Evolutionary conservation across 1,284 basidiomycete genomes (phyloP).

Genomic region (Fistulinella cinereoalba): DNA sequence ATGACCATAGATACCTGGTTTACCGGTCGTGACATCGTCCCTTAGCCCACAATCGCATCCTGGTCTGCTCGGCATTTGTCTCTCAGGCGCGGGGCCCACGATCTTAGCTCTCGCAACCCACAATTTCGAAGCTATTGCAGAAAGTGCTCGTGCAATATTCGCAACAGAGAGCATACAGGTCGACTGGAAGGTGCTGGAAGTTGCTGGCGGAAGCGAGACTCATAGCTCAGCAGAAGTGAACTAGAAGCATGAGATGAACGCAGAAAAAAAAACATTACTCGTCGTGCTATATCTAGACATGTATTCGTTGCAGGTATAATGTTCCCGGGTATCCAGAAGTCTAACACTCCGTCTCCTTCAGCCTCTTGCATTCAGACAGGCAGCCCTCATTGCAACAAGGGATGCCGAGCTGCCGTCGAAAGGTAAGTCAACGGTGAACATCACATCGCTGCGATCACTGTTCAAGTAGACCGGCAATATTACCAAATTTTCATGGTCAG

Average conservation of each 20-base stretch:
- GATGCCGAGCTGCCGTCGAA: slow-evolving; percentile 65
- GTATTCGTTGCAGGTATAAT: slow-evolving; percentile 22
- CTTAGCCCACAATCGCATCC: slow-evolving; percentile 90
- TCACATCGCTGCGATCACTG: slow-evolving; percentile 81
- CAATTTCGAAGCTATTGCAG: slow-evolving; percentile 81
- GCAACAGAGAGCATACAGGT: slow-evolving; percentile 71
- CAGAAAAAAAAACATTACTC: slow-evolving; percentile 21
- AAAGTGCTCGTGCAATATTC: slow-evolving; percentile 78
- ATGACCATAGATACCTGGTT: slow-evolving; percentile 80
- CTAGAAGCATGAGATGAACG: slow-evolving; percentile 12
- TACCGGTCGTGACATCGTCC: slow-evolving; percentile 84
- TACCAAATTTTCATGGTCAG: slow-evolving; percentile 45
- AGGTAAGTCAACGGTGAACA: slow-evolving; percentile 83
- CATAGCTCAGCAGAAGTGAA: slow-evolving; percentile 12
- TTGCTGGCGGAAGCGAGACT: slow-evolving; percentile 53
- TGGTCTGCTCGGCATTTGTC: slow-evolving; percentile 93
- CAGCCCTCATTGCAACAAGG: slow-evolving; percentile 75
- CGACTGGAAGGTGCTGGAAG: slow-evolving; percentile 74
- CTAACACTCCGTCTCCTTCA: slow-evolving; percentile 28
- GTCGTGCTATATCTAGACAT: slow-evolving; percentile 18
- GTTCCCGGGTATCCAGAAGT: slow-evolving; percentile 15
- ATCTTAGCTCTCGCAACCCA: slow-evolving; percentile 93
- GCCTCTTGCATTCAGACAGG: slow-evolving; percentile 75
- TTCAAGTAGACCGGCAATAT: slow-evolving; percentile 93
- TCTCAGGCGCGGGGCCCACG: slow-evolving; percentile 97